These are phyloP conservation scores for Wickerhamiella lipophila DNA, from an alignment of 805 yeast genomes.

Conservation along the genomic window DNA sequence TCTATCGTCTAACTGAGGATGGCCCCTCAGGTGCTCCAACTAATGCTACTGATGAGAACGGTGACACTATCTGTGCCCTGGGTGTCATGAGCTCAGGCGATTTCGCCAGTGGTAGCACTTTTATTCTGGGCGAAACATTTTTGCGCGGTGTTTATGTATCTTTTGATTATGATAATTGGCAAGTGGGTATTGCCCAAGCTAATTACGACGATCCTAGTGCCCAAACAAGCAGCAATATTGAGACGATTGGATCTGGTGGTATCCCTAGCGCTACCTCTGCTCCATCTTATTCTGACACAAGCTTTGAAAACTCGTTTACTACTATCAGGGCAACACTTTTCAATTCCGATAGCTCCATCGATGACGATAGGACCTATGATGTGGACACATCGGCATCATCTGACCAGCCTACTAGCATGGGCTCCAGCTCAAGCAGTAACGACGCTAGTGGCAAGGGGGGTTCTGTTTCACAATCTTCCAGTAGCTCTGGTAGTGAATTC, in stretches of 20 bases:
- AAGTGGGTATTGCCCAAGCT: constrained; percentile 45
- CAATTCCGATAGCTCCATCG: not conserved
- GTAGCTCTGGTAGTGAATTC: not conserved
- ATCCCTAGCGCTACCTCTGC: constrained; percentile 25
- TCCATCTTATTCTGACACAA: constrained; percentile 17
- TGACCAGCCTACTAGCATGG: not conserved
- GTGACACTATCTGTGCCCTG: constrained; percentile 21
- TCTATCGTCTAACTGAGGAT: constrained; percentile 14
- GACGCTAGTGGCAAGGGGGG: too few species aligned
- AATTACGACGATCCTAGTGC: constrained; percentile 19
- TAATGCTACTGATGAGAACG: constrained; percentile 15
- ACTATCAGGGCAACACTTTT: constrained; percentile 6
- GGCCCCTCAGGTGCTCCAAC: constrained; percentile 11
- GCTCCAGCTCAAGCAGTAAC: not conserved
- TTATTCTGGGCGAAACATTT: constrained; percentile 53
- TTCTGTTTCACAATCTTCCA: not conserved
- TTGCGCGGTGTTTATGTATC: constrained; percentile 54
- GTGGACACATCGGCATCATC: not conserved
- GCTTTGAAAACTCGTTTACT: not conserved
- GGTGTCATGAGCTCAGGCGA: constrained; percentile 25
- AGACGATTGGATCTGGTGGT: constrained; percentile 19
- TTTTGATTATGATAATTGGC: constrained; percentile 46
- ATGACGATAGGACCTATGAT: not conserved
- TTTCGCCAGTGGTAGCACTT: constrained; percentile 14
- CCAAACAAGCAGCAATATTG: constrained; percentile 19